A percentile compares a stretch with the other conserved stretches of the same genome.
Conservation (phyloP, 1,284 basidiomycete genomes). For the Cutaneotrichosporon dermatis region DNA sequence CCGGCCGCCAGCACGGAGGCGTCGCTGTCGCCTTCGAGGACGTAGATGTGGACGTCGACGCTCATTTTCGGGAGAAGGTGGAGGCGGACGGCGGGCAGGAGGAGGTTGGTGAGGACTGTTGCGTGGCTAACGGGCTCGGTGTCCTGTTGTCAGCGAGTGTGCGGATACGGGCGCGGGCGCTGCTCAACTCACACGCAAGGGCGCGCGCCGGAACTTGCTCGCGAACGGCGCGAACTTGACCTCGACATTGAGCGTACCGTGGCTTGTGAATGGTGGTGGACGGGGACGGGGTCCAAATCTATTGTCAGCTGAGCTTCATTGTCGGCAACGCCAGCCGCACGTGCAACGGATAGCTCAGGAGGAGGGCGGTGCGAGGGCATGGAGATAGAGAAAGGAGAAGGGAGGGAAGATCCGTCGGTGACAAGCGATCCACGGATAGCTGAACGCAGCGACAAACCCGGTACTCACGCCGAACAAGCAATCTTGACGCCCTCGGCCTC, state of each 20-base stretch:
- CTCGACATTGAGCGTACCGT: slow-evolving; percentile 85
- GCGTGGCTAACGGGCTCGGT: slow-evolving; percentile 85
- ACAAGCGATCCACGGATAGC: too few species aligned
- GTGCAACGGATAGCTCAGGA: too few species aligned
- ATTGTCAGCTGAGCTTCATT: slow-evolving; percentile 2
- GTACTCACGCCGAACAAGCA: slow-evolving; percentile 80
- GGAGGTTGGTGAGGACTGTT: slow-evolving; percentile 76
- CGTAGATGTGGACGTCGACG: slow-evolving; percentile 83
- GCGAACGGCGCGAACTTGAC: slow-evolving; percentile 96
- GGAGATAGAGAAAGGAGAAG: too few species aligned
- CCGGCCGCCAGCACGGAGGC: slow-evolving; percentile 79
- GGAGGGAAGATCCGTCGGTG: too few species aligned
- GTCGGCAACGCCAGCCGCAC: too few species aligned
- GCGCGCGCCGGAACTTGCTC: slow-evolving; percentile 66
- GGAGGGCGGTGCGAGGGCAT: too few species aligned
- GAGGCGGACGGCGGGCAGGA: slow-evolving; percentile 77
- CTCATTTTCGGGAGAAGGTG: slow-evolving; percentile 90
- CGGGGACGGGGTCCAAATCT: slow-evolving; percentile 85
- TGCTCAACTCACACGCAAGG: slow-evolving; percentile 66
- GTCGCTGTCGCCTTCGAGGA: slow-evolving; percentile 85
- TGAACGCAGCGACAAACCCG: too few species aligned
- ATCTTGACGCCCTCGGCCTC: slow-evolving; percentile 81
- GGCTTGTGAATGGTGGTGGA: slow-evolving; percentile 65
- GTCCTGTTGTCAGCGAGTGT: slow-evolving; percentile 58
- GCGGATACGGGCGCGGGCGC: too few species aligned